phyloP scores from a whole-genome alignment of 179 eudicot species.

The Gypsophila paniculata region DNA sequence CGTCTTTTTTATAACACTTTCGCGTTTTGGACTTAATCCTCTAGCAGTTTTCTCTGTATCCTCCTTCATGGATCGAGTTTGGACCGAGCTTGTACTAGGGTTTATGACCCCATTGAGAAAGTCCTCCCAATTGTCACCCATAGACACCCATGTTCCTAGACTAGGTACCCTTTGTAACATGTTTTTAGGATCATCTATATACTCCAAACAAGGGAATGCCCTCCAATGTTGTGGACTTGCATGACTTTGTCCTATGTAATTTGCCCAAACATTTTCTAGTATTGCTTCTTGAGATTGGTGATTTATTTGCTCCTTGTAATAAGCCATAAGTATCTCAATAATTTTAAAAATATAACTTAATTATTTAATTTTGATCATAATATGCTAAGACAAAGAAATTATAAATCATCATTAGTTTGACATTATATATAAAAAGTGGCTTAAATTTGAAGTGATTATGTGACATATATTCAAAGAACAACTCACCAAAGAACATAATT shows the following conservation, averaged over 20 bases:
- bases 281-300: conserved; percentile 32
- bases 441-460: conserved; percentile 6
- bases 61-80: not conserved
- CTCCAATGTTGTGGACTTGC: conserved; percentile 27
- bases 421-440: conserved; percentile 6
- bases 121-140: conserved; percentile 66
- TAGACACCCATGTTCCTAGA: conserved; percentile 56
- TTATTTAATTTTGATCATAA: not conserved
- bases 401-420: not conserved
- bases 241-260: conserved; percentile 35
- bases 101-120: conserved; percentile 28
- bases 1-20: conserved; percentile 12
- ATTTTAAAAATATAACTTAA: not conserved
- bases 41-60: not conserved
- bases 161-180: conserved; percentile 54
- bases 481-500: conserved; percentile 8
- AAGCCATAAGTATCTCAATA: conserved; percentile 20
- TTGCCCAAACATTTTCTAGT: conserved; percentile 61
- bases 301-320: conserved; percentile 22
- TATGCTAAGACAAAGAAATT: not conserved
- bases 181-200: conserved; percentile 22
- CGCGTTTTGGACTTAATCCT: not conserved
- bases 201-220: conserved; percentile 37
- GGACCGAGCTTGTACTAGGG: conserved; percentile 13
- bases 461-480: conserved; percentile 18